Conservation (phyloP, 257 asterid genomes). For the Jacaranda copaia region DNA sequence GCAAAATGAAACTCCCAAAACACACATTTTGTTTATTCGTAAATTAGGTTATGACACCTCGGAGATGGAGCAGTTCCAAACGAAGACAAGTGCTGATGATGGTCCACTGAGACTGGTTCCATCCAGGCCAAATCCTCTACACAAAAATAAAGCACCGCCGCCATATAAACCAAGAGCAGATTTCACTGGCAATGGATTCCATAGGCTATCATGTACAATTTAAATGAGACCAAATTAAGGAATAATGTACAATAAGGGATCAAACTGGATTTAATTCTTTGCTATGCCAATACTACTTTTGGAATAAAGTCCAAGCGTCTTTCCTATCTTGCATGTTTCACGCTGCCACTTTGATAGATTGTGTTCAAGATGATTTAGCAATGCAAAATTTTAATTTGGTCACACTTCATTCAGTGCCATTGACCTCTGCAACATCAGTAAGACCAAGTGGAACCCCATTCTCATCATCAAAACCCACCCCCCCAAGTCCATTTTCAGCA, state of each 20-base stretch:
- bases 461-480: constrained; percentile 14
- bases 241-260: not conserved
- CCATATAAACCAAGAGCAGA: too few species aligned
- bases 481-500: not conserved
- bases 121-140: not conserved
- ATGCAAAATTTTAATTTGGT: too few species aligned
- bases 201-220: not conserved
- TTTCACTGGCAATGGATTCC: not conserved
- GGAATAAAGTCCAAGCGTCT: not conserved
- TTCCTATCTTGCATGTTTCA: not conserved
- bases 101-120: not conserved
- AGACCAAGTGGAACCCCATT: constrained; percentile 18
- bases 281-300: too few species aligned
- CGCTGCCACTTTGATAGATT: not conserved
- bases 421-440: not conserved
- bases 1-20: not conserved
- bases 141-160: too few species aligned
- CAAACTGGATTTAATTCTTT: too few species aligned
- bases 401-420: not conserved
- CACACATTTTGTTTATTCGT: not conserved
- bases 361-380: too few species aligned
- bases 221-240: not conserved
- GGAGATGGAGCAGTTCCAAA: too few species aligned
- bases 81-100: not conserved
- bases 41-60: not conserved